phyloP scores from a whole-genome alignment of 1,284 basidiomycete species.

The Laetiporus sulphureus region DNA sequence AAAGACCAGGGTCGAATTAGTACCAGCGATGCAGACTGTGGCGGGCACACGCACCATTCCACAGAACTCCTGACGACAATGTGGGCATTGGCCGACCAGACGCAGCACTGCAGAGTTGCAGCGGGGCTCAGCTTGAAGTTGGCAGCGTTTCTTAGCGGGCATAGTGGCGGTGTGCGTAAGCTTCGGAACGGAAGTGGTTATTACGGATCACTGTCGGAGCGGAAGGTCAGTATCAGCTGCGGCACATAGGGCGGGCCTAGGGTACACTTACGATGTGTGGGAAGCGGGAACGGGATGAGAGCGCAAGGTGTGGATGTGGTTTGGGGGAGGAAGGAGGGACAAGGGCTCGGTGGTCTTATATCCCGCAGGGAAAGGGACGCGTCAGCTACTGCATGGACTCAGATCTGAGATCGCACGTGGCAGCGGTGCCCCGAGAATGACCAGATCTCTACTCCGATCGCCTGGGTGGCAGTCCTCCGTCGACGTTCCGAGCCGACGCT shows the following conservation, averaged over 20 bases:
- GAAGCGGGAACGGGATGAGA: constrained; percentile 12
- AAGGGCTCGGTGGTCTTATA: constrained; percentile 25
- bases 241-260: not conserved
- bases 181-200: constrained; percentile 1
- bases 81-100: constrained; percentile 77
- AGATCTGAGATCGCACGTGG: constrained; percentile 31
- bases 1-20: constrained; percentile 4
- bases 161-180: constrained; percentile 33
- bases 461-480: constrained; percentile 10
- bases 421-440: constrained; percentile 14
- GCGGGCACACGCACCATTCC: constrained; percentile 49
- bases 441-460: constrained; percentile 21
- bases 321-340: constrained; percentile 10
- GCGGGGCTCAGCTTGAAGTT: constrained; percentile 57
- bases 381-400: constrained; percentile 27
- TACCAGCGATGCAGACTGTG: constrained; percentile 1
- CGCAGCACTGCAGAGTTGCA: constrained; percentile 75
- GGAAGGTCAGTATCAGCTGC: not conserved
- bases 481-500: not conserved
- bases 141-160: constrained; percentile 82
- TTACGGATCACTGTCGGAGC: constrained; percentile 6
- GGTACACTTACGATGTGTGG: constrained; percentile 9
- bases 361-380: constrained; percentile 25
- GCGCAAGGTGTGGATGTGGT: constrained; percentile 6
- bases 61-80: constrained; percentile 73